Evolutionary conservation across 257 asterid species (phyloP).

Genomic region (Solanum chmielewskii): DNA sequence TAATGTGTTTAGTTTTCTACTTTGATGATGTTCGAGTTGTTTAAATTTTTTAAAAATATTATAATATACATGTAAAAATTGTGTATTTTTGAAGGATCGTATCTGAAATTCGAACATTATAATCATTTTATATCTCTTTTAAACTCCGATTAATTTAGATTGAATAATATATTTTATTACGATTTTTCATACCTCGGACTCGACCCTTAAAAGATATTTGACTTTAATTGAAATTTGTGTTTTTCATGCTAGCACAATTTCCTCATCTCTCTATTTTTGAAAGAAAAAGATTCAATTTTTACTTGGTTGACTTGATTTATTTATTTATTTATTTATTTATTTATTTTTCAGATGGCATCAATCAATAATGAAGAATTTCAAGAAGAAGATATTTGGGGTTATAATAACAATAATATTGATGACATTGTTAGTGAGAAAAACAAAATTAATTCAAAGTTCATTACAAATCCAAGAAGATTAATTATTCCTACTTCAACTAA

Average conservation of each 20-base stretch:
- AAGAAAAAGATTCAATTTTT: neutral
- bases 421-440: neutral
- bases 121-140: accelerated
- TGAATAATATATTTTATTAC: neutral
- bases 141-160: accelerated
- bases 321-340: no score
- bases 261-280: neutral
- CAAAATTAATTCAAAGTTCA: neutral
- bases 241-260: neutral
- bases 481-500: neutral
- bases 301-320: neutral
- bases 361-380: neutral
- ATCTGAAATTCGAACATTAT: neutral
- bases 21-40: accelerated
- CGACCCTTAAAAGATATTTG: neutral
- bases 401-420: neutral
- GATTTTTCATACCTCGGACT: neutral
- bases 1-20: neutral
- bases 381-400: neutral
- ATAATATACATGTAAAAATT: accelerated
- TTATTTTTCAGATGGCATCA: neutral
- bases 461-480: neutral
- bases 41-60: neutral
- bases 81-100: neutral
- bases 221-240: neutral